Conservation (phyloP, 2,329 filamentous ascomycete species). For the Aspergillus spinulosporus region DNA sequence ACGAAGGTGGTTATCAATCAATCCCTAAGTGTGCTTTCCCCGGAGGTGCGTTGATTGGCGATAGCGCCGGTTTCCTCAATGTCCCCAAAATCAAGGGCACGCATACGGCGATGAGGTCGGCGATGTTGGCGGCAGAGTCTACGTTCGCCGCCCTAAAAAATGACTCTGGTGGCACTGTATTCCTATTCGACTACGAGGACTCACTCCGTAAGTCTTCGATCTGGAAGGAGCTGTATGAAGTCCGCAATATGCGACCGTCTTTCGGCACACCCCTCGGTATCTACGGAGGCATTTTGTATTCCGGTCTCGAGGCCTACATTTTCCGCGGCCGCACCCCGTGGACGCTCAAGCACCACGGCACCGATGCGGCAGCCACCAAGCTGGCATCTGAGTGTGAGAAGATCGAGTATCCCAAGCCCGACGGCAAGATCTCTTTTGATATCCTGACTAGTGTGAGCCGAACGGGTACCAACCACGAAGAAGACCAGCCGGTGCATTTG, state of each 20-base stretch:
- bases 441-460: constrained; percentile 93
- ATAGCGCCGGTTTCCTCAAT: constrained; percentile 95
- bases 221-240: constrained; percentile 91
- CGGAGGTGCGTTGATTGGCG: constrained; percentile 90
- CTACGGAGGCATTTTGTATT: constrained; percentile 88
- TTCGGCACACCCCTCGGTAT: constrained; percentile 87
- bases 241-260: constrained; percentile 95
- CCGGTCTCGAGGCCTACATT: constrained; percentile 84
- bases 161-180: constrained; percentile 67
- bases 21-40: constrained; percentile 97
- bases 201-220: constrained; percentile 80
- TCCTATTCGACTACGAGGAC: constrained; percentile 93
- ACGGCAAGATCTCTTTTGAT: constrained; percentile 92
- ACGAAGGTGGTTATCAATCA: constrained; percentile 95
- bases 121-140: constrained; percentile 93
- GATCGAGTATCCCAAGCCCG: constrained; percentile 96
- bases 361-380: constrained; percentile 78
- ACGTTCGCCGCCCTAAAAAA: constrained; percentile 72
- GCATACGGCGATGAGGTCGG: constrained; percentile 95
- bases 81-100: constrained; percentile 98
- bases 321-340: constrained; percentile 84
- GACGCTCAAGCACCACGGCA: constrained; percentile 82
- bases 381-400: constrained; percentile 75
- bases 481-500: constrained; percentile 95
- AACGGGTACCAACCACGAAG: constrained; percentile 97